phyloP scores from a whole-genome alignment of 371 early-diverging fungal species.

The Capillidium rhysosporum region DNA sequence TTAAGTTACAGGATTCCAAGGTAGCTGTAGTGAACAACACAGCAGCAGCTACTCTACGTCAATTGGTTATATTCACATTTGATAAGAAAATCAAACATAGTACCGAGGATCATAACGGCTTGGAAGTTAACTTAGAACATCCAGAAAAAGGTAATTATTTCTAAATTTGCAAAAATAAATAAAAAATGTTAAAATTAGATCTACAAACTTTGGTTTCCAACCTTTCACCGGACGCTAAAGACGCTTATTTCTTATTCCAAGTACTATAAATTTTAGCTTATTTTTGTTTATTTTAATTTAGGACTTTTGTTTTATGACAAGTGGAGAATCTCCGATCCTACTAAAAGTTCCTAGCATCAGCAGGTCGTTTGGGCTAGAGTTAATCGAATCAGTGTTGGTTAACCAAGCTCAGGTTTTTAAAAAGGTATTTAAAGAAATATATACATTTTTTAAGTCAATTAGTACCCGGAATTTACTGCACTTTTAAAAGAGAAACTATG shows the following conservation, averaged over 20 bases:
- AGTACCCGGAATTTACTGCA: slow-evolving; percentile 52
- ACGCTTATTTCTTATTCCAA: slow-evolving; percentile 73
- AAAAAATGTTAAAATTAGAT: slow-evolving; percentile 5
- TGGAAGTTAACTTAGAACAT: background rate
- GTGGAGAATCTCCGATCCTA: slow-evolving; percentile 40
- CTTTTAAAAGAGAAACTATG: slow-evolving; percentile 63
- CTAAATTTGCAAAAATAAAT: slow-evolving; percentile 20
- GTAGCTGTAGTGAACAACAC: slow-evolving; percentile 79
- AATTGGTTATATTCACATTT: slow-evolving; percentile 80
- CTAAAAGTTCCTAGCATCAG: slow-evolving; percentile 39
- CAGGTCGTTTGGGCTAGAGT: slow-evolving; percentile 71
- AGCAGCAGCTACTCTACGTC: slow-evolving; percentile 86
- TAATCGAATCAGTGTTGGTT: slow-evolving; percentile 73
- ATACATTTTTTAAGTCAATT: background rate
- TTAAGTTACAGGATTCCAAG: slow-evolving; percentile 67
- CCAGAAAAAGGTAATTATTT: slow-evolving; percentile 42
- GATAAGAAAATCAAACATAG: slow-evolving; percentile 20
- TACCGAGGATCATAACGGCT: background rate
- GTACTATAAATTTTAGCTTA: slow-evolving; percentile 8
- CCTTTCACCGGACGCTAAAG: slow-evolving; percentile 16
- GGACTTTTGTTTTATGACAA: slow-evolving; percentile 55
- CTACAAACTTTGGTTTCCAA: background rate
- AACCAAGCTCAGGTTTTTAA: slow-evolving; percentile 56
- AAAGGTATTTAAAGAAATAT: slow-evolving; percentile 23
- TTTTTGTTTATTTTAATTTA: slow-evolving; percentile 1